Evolutionary conservation across 148 eudicot species (phyloP), one percentile per base, ranked within the genome.

Genomic region (Cornus controversa): DNA sequence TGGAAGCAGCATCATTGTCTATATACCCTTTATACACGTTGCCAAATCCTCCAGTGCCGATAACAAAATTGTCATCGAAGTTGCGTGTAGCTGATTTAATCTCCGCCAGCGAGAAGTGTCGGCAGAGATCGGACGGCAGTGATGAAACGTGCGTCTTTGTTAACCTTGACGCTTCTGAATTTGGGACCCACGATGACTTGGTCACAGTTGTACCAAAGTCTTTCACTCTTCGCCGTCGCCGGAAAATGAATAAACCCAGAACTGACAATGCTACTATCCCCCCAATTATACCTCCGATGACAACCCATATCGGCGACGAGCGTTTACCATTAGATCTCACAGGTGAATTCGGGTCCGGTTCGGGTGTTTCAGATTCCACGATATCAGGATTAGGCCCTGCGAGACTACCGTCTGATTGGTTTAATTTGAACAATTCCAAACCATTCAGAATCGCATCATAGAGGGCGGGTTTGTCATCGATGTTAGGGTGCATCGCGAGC

Each of bases 31-130:
- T 84, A 73, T 84, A 81, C 65, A 81, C 87, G 58, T 71, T 69
- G 13, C 85, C 85, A 53, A 83, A 83, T 20, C 85, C 85, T 53
- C 85, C 85, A 1, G 8, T 22, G 10, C 85, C 85, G 29, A 83
- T 83, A 25, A 83, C 58, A 14, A 66, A 79, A 27, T 28, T 65
- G 14, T 79, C 71, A 25, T 83, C 77, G 6, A 83, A 79, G 34
- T 83, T 47, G 15, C 66, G 50, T 0, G 82, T 79, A 16, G 82
- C 82, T 7, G 31, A 22, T 45, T 77, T 79, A 37, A 83, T 72
- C 42, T 83, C 85, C 36, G 37, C 73, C 2, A 83, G 28, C 8
- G 79, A 76, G 68, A 83, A 82, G 1, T 70, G 65, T 7, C 80
- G 64, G 14, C 85, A 79, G 1, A 67, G 42, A 67, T 70, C 73